phyloP scores from a whole-genome alignment of 129 eudicot genomes.

The Ambrosia artemisiifolia region DNA sequence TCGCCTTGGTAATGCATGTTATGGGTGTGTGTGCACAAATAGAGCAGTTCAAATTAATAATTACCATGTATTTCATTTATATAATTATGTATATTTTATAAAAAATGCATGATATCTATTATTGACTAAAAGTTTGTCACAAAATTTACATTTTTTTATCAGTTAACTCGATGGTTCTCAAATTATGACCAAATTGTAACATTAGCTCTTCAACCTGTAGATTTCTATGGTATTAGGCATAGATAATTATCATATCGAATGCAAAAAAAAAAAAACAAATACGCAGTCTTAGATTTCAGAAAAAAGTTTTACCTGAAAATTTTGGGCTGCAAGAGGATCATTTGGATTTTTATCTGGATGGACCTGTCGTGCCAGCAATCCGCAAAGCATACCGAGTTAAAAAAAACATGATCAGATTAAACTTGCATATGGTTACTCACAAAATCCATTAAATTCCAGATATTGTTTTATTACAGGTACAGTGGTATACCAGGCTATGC shows the following conservation, averaged over 20 bases:
- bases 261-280: not conserved
- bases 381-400: conserved; percentile 21
- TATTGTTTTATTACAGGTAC: not conserved
- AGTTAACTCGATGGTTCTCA: conserved; percentile 75
- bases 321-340: conserved; percentile 92
- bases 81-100: no score
- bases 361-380: conserved; percentile 88
- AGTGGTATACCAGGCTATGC: not conserved
- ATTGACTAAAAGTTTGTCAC: not conserved
- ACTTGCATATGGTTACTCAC: conserved; percentile 5
- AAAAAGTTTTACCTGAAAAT: conserved; percentile 65
- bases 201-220: conserved; percentile 82
- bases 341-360: conserved; percentile 98
- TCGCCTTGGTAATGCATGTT: no score
- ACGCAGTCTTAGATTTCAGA: not conserved
- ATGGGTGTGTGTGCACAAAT: no score
- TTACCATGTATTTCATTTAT: no score
- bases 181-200: conserved; percentile 49
- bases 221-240: not conserved
- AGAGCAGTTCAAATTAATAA: no score
- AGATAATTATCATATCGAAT: not conserved
- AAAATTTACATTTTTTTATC: not conserved
- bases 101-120: conserved; percentile 5
- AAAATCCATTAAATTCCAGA: not conserved
- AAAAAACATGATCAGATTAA: not conserved